A percentile compares a stretch with the other conserved stretches of the same genome.
These are phyloP conservation scores for Breynia disticha DNA, from an alignment of 441 rosid species.

Conservation along the genomic window DNA sequence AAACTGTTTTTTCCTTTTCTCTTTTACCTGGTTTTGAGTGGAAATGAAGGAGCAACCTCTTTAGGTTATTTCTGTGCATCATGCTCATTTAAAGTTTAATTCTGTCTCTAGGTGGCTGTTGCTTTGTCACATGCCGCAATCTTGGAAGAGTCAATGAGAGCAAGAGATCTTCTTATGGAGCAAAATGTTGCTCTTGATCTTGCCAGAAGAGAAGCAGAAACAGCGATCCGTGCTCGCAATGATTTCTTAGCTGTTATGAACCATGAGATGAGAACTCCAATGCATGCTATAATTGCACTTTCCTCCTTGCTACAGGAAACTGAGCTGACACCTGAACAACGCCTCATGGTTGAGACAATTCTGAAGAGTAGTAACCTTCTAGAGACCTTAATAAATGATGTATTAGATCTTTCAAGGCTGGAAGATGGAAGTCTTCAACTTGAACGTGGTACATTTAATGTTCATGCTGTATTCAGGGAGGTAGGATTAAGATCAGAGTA, in stretches of 20 bases:
- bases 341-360: conserved; percentile 92
- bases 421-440: conserved; percentile 99
- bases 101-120: conserved; percentile 71
- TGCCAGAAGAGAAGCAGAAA: conserved; percentile 93
- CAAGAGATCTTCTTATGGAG: conserved; percentile 94
- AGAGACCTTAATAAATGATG: conserved; percentile 90
- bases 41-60: background rate
- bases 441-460: conserved; percentile 58
- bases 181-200: conserved; percentile 90
- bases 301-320: conserved; percentile 96
- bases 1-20: background rate
- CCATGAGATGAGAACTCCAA: conserved; percentile 97
- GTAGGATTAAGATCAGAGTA: conserved; percentile 18
- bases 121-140: conserved; percentile 99
- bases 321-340: conserved; percentile 89
- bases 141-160: conserved; percentile 95
- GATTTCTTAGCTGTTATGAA: conserved; percentile 99
- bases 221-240: conserved; percentile 92
- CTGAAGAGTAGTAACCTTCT: conserved; percentile 86
- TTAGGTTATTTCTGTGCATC: background rate
- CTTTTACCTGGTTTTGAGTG: background rate
- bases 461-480: conserved; percentile 65
- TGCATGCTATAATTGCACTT: conserved; percentile 95
- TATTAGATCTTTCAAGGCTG: conserved; percentile 90
- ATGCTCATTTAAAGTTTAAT: conserved; percentile 8